Conservation (phyloP, 2,329 filamentous ascomycete species). For the Botrytis pseudocinerea region DNA sequence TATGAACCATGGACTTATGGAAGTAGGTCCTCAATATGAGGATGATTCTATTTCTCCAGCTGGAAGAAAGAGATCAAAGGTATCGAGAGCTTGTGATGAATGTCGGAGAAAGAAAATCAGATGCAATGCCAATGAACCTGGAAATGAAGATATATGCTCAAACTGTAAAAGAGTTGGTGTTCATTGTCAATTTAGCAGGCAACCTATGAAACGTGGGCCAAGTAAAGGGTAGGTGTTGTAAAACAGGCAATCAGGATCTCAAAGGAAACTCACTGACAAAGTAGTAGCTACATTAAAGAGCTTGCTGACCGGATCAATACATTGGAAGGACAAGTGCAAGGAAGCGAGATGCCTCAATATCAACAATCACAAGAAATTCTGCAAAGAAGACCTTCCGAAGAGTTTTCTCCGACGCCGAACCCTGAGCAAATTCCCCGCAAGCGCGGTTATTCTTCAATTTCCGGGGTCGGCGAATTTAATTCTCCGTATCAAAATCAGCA, state of each 20-base stretch:
- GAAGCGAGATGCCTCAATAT: constrained; percentile 42
- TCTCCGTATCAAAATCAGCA: constrained; percentile 45
- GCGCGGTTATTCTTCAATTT: constrained; percentile 50
- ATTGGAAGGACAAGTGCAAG: constrained; percentile 74
- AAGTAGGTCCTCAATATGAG: constrained; percentile 49
- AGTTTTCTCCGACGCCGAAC: constrained; percentile 54
- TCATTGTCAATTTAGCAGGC: constrained; percentile 80
- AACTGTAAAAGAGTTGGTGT: constrained; percentile 77
- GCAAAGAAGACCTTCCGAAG: constrained; percentile 49
- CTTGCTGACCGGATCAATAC: constrained; percentile 80
- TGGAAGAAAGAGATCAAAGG: constrained; percentile 78
- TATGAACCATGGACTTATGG: constrained; percentile 33
- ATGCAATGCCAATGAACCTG: constrained; percentile 78
- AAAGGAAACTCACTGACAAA: constrained; percentile 28
- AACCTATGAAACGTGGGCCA: constrained; percentile 84
- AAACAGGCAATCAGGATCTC: neutral
- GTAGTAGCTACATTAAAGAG: constrained; percentile 79
- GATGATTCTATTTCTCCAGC: constrained; percentile 47
- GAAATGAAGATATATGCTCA: constrained; percentile 71
- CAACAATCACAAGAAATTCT: constrained; percentile 44
- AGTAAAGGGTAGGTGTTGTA: constrained; percentile 70
- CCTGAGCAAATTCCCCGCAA: constrained; percentile 46
- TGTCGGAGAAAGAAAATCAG: constrained; percentile 88
- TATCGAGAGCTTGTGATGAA: constrained; percentile 85
- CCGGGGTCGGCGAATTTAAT: constrained; percentile 44